Evolutionary conservation across 1,284 basidiomycete genomes (phyloP).

Genomic region (Coniferiporia sulphurascens): DNA sequence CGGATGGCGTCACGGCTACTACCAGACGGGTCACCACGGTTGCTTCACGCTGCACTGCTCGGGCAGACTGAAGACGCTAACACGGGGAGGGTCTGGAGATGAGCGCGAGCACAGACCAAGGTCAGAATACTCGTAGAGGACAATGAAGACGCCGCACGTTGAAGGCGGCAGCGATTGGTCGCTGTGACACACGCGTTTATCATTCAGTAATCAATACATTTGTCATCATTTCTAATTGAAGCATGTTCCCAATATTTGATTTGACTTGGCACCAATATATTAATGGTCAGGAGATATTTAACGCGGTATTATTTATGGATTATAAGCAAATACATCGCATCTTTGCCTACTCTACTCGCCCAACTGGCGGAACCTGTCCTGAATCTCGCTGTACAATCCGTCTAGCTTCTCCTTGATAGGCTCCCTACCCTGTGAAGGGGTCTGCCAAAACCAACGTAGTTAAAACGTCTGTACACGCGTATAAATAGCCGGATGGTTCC

Average conservation of each 20-base stretch:
- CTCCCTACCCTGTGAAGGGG: conserved; percentile 82
- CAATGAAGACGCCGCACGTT: not conserved
- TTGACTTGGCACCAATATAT: too few relatives aligned
- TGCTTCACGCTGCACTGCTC: not conserved
- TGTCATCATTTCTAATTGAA: too few relatives aligned
- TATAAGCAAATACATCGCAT: not conserved
- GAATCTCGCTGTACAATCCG: conserved; percentile 74
- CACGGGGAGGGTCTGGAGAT: not conserved
- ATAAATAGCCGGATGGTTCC: not conserved
- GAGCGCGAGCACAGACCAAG: not conserved
- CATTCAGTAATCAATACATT: too few relatives aligned
- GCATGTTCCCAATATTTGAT: too few relatives aligned
- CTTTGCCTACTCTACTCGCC: conserved; percentile 53
- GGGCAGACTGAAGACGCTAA: too few relatives aligned
- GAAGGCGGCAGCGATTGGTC: not conserved
- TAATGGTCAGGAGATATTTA: too few relatives aligned
- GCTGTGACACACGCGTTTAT: not conserved
- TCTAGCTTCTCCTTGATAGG: conserved; percentile 79
- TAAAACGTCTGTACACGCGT: conserved; percentile 12
- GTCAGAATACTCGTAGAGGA: not conserved
- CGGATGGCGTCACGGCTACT: conserved; percentile 4
- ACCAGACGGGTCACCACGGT: not conserved
- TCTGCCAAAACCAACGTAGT: conserved; percentile 37
- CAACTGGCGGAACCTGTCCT: conserved; percentile 84
- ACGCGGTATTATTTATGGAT: not conserved